A percentile compares a stretch with the other conserved stretches of the same genome.
Conservation (phyloP, 306 rosid species). For the Cucurbita ficifolia region DNA sequence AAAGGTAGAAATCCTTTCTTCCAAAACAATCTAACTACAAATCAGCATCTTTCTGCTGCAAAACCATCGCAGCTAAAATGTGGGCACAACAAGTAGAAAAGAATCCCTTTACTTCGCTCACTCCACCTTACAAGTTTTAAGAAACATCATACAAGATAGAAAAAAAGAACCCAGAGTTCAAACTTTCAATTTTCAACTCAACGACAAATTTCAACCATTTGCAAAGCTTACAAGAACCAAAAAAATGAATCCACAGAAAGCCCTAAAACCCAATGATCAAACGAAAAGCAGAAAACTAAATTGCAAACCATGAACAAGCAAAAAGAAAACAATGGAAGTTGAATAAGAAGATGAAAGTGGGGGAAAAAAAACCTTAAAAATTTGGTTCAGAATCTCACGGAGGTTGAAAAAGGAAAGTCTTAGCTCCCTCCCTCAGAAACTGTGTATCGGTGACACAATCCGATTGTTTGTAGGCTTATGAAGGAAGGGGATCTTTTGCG, state of each 20-base stretch:
- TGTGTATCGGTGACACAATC: neutral
- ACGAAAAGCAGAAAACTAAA: neutral
- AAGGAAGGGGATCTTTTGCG: neutral
- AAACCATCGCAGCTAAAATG: constrained; percentile 3
- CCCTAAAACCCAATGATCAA: neutral
- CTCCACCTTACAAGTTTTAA: neutral
- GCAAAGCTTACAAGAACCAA: neutral
- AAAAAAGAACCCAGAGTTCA: neutral
- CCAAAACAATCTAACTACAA: neutral
- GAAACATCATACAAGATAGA: neutral
- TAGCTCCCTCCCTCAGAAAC: neutral
- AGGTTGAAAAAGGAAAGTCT: neutral
- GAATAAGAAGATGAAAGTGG: neutral
- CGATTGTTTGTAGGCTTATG: neutral
- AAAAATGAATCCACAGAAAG: neutral
- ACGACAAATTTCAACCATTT: neutral
- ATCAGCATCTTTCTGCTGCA: neutral
- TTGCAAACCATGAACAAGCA: neutral
- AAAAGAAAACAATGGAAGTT: neutral
- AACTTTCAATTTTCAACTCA: neutral
- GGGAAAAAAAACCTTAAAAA: neutral
- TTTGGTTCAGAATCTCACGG: no score
- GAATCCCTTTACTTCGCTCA: neutral
- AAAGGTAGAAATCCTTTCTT: neutral
- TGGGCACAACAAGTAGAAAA: neutral